Conservation (phyloP, 768 basidiomycete species). For the Dictyophora rubrovolvata region DNA sequence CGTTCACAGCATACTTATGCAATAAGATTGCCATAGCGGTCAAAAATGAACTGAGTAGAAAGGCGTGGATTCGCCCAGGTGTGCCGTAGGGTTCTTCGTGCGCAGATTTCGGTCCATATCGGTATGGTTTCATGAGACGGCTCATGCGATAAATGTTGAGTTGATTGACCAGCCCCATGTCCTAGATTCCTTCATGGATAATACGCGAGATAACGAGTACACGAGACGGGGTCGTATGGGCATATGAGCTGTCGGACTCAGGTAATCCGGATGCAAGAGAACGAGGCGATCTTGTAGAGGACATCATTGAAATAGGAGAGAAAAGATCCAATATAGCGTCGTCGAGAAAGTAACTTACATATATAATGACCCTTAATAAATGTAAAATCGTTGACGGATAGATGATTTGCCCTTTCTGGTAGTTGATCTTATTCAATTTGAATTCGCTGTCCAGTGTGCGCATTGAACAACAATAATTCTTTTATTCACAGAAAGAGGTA, state of each 20-base stretch:
- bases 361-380: too few relatives aligned
- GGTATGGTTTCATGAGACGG: conserved; percentile 7
- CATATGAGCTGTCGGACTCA: conserved; percentile 33
- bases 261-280: conserved; percentile 25
- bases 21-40: conserved; percentile 2
- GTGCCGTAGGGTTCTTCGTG: conserved; percentile 57
- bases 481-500: too few relatives aligned
- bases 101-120: conserved; percentile 62
- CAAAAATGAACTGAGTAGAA: conserved; percentile 10
- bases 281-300: conserved; percentile 23
- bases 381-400: too few relatives aligned
- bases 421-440: too few relatives aligned
- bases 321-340: too few relatives aligned
- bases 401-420: too few relatives aligned
- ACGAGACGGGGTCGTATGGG: conserved; percentile 19
- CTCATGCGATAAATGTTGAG: conserved; percentile 40
- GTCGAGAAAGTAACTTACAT: too few relatives aligned
- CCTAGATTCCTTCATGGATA: conserved; percentile 30
- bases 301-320: conserved; percentile 18
- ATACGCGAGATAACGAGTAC: conserved; percentile 26
- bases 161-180: conserved; percentile 37
- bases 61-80: conserved; percentile 9
- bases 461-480: too few relatives aligned
- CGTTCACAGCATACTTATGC: neutral
- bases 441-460: too few relatives aligned